phyloP scores from a whole-genome alignment of 495 filamentous ascomycete species.

The Aspergillus olivimuriae region DNA sequence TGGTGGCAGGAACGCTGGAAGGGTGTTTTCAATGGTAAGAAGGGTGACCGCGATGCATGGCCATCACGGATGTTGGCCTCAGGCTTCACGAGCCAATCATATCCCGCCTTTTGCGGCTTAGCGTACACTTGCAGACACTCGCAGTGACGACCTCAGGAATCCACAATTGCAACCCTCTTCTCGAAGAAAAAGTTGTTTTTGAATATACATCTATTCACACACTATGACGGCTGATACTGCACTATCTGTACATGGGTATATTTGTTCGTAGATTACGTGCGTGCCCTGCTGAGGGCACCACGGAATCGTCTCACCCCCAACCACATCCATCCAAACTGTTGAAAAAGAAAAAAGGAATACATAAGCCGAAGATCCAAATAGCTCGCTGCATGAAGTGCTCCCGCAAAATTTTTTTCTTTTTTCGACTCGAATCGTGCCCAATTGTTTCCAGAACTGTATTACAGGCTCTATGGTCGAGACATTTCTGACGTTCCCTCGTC shows the following conservation, averaged over 20 bases:
- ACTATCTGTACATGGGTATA: conserved; percentile 23
- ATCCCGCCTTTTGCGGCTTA: conserved; percentile 18
- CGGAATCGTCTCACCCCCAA: no score
- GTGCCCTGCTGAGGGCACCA: no score
- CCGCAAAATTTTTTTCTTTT: no score
- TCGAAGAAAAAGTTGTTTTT: not conserved
- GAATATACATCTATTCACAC: conserved; percentile 1
- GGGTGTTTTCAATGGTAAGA: not conserved
- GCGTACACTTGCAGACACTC: conserved; percentile 1
- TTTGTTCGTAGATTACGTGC: no score
- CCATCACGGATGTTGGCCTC: no score
- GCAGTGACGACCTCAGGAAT: not conserved
- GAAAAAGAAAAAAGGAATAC: not conserved
- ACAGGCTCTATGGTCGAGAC: not conserved
- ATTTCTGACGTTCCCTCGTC: conserved; percentile 3
- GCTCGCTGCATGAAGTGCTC: no score
- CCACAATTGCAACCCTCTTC: not conserved
- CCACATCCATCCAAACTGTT: not conserved
- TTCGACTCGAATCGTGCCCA: no score
- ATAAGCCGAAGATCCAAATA: not conserved
- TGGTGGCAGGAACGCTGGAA: conserved; percentile 6
- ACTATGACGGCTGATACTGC: conserved; percentile 4
- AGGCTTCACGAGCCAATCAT: conserved; percentile 10
- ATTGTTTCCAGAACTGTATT: not conserved
- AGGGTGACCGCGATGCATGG: not conserved